Percentiles rank a stretch among this genome's conserved stretches.
Evolutionary conservation across 176 grass and related monocot species (phyloP).

Genomic region (Urochloa ruziziensis): DNA sequence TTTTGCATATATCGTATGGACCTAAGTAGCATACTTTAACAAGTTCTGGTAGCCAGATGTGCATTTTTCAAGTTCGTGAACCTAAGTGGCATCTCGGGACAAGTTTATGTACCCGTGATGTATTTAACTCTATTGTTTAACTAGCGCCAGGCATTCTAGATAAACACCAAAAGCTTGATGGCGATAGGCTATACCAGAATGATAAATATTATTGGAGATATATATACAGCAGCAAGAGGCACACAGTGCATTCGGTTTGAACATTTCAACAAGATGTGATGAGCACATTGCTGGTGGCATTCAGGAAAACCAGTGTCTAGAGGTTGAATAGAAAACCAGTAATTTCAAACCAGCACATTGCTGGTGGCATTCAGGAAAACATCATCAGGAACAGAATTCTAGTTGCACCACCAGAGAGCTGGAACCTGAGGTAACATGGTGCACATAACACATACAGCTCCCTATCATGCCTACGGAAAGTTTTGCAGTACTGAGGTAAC

Average conservation of each 20-base stretch:
- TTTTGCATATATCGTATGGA: too few species aligned
- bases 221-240: background rate
- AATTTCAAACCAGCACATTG: background rate
- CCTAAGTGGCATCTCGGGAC: too few species aligned
- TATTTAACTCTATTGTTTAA: background rate
- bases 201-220: background rate
- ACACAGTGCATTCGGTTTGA: background rate
- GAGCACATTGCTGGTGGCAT: too few species aligned
- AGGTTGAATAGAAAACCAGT: background rate
- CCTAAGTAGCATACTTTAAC: too few species aligned
- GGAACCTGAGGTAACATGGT: background rate
- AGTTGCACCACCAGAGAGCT: background rate
- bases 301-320: too few species aligned
- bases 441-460: background rate
- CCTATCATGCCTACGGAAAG: background rate
- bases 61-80: too few species aligned
- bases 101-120: too few species aligned
- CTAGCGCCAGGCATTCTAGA: background rate
- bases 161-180: too few species aligned
- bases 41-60: too few species aligned
- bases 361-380: background rate
- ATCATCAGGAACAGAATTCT: background rate
- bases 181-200: background rate
- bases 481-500: background rate
- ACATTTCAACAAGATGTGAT: background rate